Conservation (phyloP, 2,329 filamentous ascomycete species). For the Setomelanomma holmii region DNA sequence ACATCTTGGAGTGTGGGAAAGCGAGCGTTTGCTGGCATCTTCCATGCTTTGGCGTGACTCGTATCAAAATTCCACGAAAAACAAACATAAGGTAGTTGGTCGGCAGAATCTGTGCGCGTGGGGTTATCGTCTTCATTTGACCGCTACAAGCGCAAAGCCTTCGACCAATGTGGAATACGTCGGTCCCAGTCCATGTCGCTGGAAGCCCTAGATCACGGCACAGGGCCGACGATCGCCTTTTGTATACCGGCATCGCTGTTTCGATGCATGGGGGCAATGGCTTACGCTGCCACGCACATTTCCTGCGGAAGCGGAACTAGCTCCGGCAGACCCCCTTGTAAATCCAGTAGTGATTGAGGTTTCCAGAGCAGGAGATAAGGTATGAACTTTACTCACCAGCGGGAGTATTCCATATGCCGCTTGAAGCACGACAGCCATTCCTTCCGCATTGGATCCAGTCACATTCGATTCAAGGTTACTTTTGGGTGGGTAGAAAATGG, state of each 20-base stretch:
- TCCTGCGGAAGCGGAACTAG: conserved; percentile 10
- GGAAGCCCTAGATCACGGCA: conserved; percentile 37
- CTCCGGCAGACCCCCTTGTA: background rate
- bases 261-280: conserved; percentile 16
- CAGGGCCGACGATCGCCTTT: conserved; percentile 34
- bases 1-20: conserved; percentile 6
- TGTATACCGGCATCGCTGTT: conserved; percentile 9
- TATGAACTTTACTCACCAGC: background rate
- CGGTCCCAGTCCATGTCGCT: conserved; percentile 38
- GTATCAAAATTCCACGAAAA: background rate
- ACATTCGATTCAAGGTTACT: conserved; percentile 21
- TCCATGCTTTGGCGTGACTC: background rate
- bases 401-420: conserved; percentile 29
- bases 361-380: background rate
- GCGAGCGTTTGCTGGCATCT: background rate
- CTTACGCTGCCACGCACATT: conserved; percentile 13
- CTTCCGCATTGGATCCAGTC: conserved; percentile 19
- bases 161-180: conserved; percentile 30
- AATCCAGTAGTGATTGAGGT: background rate
- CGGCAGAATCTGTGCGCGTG: conserved; percentile 5
- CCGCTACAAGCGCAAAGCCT: conserved; percentile 36
- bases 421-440: conserved; percentile 40
- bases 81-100: background rate
- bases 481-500: conserved; percentile 15
- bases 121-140: conserved; percentile 16